Conservation (phyloP, 1,139 yeast genomes). For the Pneumocystis carinii region DNA sequence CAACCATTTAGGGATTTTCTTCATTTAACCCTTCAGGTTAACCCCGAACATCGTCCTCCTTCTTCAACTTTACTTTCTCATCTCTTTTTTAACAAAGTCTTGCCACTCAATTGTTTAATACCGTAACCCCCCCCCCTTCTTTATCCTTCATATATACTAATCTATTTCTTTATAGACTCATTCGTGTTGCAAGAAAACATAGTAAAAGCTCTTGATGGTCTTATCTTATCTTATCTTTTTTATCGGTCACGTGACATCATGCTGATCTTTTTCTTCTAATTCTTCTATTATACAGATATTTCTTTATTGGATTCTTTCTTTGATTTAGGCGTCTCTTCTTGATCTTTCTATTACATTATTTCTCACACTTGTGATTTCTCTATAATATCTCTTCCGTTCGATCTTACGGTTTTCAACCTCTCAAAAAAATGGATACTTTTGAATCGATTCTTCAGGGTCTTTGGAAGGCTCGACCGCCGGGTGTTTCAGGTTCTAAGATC, state of each 20-base stretch:
- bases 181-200: slow-evolving; percentile 4
- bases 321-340: too few relatives aligned
- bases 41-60: slow-evolving; percentile 67
- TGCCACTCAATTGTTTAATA: slow-evolving; percentile 56
- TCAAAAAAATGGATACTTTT: slow-evolving; percentile 38
- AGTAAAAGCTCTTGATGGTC: neutral
- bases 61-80: slow-evolving; percentile 62
- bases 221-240: too few relatives aligned
- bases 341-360: too few relatives aligned
- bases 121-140: slow-evolving; percentile 83
- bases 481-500: slow-evolving; percentile 91
- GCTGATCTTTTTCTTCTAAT: too few relatives aligned
- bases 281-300: too few relatives aligned
- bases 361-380: too few relatives aligned
- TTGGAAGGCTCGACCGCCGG: slow-evolving; percentile 67
- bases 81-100: slow-evolving; percentile 58
- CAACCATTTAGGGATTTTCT: slow-evolving; percentile 52
- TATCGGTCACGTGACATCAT: too few relatives aligned
- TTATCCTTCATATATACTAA: slow-evolving; percentile 52
- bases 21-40: slow-evolving; percentile 69
- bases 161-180: neutral
- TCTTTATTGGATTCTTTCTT: too few relatives aligned
- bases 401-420: too few relatives aligned
- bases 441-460: slow-evolving; percentile 59
- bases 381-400: too few relatives aligned